Base-by-base conservation (phyloP, 2,329 filamentous ascomycete species). In the Cercospora janseana region DNA sequence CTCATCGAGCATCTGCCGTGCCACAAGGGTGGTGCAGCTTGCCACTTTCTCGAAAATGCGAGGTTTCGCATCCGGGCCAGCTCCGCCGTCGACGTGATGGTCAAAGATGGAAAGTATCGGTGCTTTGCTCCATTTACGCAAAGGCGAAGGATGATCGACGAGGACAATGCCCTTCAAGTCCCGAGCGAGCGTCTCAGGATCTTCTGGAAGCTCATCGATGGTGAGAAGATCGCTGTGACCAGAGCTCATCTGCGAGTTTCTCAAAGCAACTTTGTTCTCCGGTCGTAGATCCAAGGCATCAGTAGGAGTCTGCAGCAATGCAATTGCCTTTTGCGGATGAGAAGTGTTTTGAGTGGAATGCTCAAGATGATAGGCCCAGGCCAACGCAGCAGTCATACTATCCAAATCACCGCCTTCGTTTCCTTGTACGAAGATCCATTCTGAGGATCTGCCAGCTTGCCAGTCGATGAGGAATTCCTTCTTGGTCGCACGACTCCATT, bases 361-460 rank as follows among this genome's bases (percentile, higher is more conserved):
- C 57, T 68, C 66, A 3, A 76, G 66, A 52, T 76, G 73, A 55
- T 75, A 76, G 4, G 73, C 72, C 73, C 73, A 76, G 6, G 71
- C 70, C 6, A 76, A 62, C 4, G 73, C 73, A 0, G 71, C 66
- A 0, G 72, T 67, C 70, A 75, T 72, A 50, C 63, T 67, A 57
- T 75, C 72, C 29, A 74, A 54, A 28, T 75, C 72, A 16, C 72
- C 72, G 10, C 70, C 72, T 46, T 74, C 72, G 55, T 76, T 76
- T 51, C 73, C 73, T 60, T 71, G 65, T 4, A 76, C 73, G 27
- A 76, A 63, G 10, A 63, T 70, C 73, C 73, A 76, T 59, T 75
- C 69, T 18, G 67, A 66, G 3, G 66, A 64, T 48, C 60, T 65
- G 9, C 70, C 70, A 4, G 63, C 68, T 53, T 76, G 73, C 73